Evolutionary conservation across 2,329 filamentous ascomycete species (phyloP).

Genomic region (Aotearoamyces nothofagi): DNA sequence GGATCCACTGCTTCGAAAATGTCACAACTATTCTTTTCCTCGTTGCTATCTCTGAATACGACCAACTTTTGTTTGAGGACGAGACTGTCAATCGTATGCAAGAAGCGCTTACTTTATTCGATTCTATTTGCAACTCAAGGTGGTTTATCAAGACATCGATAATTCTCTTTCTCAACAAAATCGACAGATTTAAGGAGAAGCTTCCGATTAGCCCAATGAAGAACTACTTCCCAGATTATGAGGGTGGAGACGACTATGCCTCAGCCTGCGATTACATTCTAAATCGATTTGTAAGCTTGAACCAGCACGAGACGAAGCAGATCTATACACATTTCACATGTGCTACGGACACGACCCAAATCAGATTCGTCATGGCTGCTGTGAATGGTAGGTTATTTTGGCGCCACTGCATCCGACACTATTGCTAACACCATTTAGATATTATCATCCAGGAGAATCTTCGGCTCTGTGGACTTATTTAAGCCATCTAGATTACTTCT

Average conservation of each 20-base stretch:
- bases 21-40: constrained; percentile 83
- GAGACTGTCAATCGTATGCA: constrained; percentile 95
- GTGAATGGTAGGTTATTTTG: constrained; percentile 65
- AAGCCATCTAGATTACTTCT: constrained; percentile 17
- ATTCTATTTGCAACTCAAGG: constrained; percentile 75
- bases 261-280: constrained; percentile 97
- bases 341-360: constrained; percentile 96
- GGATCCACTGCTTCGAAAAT: constrained; percentile 67
- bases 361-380: constrained; percentile 98
- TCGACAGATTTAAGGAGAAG: constrained; percentile 80
- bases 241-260: constrained; percentile 90
- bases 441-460: constrained; percentile 99
- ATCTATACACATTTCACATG: constrained; percentile 99
- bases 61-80: constrained; percentile 91
- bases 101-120: constrained; percentile 73
- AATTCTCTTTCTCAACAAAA: constrained; percentile 83
- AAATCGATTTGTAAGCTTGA: constrained; percentile 94
- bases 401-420: constrained; percentile 1
- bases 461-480: constrained; percentile 91
- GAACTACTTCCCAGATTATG: constrained; percentile 82
- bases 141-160: constrained; percentile 88
- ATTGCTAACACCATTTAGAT: constrained; percentile 45
- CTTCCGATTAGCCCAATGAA: constrained; percentile 70
- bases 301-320: constrained; percentile 98
- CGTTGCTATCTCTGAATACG: constrained; percentile 91